Evolutionary conservation across 2,329 filamentous ascomycete species (phyloP), one percentile per base, ranked within the genome.

Genomic region (Colletotrichum cordylinicola): DNA sequence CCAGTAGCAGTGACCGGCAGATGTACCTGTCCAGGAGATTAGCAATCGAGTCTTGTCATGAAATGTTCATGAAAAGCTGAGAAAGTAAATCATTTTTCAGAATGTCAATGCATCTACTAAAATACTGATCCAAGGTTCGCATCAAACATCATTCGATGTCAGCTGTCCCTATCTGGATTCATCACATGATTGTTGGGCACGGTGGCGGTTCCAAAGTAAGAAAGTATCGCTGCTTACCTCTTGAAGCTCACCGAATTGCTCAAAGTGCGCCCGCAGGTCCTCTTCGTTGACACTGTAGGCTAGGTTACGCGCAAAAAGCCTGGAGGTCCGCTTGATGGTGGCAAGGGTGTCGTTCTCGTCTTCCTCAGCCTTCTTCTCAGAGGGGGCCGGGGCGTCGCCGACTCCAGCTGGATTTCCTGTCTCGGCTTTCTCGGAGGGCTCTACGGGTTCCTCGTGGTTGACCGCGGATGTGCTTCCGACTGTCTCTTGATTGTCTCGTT

Each of bases 111-210:
- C 95, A 98, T 98, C 96, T 99, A 99, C 97, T 98, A 99, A 98
- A 98, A 98, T 97, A 94, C 91, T 95, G 93, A 96, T 93, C 93
- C 94, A 93, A 92, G 88, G 86, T 90, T 95, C 89, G 92, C 94
- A 96, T 98, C 96, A 98, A 89, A 89, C 95, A 94, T 95, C 87
- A 82, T 86, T 84, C 81, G 89, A 94, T 94, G 96, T 98, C 94
- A 96, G 96, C 93, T 98, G 97, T 98, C 97, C 97, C 97, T 98
- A 98, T 98, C 97, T 94, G 94, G 92, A 88, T 95, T 98, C 96
- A 98, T 98, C 97, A 96, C 58, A 70, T 66, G 48, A 79, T 76
- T 75, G 68, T 64, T 21, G 43, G 43, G 43, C 43, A 27, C 70
- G 48, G 52, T 21, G 52, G 58, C 62, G 48, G 66, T 12, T 24